phyloP scores from a whole-genome alignment of 2,329 filamentous ascomycete species.

The Alternaria brassicicola region DNA sequence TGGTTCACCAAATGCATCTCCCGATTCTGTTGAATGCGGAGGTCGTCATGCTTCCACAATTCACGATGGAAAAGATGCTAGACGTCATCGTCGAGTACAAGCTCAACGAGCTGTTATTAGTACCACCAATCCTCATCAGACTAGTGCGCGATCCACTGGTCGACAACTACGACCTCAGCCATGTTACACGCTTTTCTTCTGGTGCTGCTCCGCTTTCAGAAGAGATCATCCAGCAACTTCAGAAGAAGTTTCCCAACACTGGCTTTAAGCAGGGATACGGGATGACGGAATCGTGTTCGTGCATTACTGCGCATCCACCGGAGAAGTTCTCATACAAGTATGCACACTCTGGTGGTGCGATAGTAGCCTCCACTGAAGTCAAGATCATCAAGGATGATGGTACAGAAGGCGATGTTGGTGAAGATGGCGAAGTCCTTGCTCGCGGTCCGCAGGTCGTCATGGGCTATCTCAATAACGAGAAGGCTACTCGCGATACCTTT shows the following conservation, averaged over 20 bases:
- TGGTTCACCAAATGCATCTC: slow-evolving; percentile 61
- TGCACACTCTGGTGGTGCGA: slow-evolving; percentile 61
- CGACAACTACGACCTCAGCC: slow-evolving; percentile 62
- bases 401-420: slow-evolving; percentile 57
- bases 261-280: slow-evolving; percentile 71
- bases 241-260: slow-evolving; percentile 63
- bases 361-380: slow-evolving; percentile 65
- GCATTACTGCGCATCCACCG: slow-evolving; percentile 66
- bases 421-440: slow-evolving; percentile 60
- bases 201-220: slow-evolving; percentile 66
- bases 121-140: slow-evolving; percentile 66
- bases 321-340: slow-evolving; percentile 64
- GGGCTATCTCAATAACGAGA: slow-evolving; percentile 56
- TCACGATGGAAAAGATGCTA: slow-evolving; percentile 63
- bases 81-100: slow-evolving; percentile 54
- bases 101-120: slow-evolving; percentile 58
- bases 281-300: slow-evolving; percentile 70
- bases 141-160: slow-evolving; percentile 64
- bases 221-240: slow-evolving; percentile 63
- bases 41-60: slow-evolving; percentile 68
- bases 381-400: slow-evolving; percentile 65
- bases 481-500: slow-evolving; percentile 54
- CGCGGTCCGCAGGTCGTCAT: slow-evolving; percentile 58
- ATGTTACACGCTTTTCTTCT: slow-evolving; percentile 62
- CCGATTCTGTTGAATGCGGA: slow-evolving; percentile 69